A percentile compares a stretch with the other conserved stretches of the same genome.
phyloP scores from a whole-genome alignment of 1,284 basidiomycete genomes.

The Trichosporon sp. region DNA sequence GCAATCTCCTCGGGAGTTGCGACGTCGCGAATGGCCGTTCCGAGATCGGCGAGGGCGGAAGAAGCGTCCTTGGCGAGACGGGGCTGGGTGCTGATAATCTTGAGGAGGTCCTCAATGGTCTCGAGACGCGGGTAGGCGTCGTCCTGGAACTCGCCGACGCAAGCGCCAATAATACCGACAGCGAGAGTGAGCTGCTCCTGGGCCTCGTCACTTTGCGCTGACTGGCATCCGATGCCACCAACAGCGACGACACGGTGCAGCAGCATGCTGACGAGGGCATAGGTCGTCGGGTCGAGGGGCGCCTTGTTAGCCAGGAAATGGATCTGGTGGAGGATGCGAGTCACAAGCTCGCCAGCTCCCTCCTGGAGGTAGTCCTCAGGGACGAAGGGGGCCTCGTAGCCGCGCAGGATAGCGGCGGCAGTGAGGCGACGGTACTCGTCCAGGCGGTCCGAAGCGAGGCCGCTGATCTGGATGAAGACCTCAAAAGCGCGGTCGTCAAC shows the following conservation, averaged over 20 bases:
- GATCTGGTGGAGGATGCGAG: slow-evolving; percentile 82
- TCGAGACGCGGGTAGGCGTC: slow-evolving; percentile 65
- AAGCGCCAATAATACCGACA: slow-evolving; percentile 80
- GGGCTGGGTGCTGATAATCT: slow-evolving; percentile 71
- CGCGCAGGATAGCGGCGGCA: slow-evolving; percentile 73
- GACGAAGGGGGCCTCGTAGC: slow-evolving; percentile 61
- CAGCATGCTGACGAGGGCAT: slow-evolving; percentile 75
- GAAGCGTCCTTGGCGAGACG: slow-evolving; percentile 82
- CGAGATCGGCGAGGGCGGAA: slow-evolving; percentile 74
- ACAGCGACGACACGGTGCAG: slow-evolving; percentile 64
- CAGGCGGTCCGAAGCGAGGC: slow-evolving; percentile 60
- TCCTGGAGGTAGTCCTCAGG: slow-evolving; percentile 71
- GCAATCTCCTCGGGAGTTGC: slow-evolving; percentile 62
- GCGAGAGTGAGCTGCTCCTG: slow-evolving; percentile 83
- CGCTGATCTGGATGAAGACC: slow-evolving; percentile 58
- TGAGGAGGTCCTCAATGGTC: slow-evolving; percentile 68
- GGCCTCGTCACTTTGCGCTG: slow-evolving; percentile 62
- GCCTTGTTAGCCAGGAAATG: slow-evolving; percentile 75
- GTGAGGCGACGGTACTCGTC: slow-evolving; percentile 65
- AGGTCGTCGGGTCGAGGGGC: slow-evolving; percentile 79
- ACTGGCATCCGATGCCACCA: slow-evolving; percentile 62
- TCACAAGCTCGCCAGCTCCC: slow-evolving; percentile 59
- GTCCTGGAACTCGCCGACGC: slow-evolving; percentile 73
- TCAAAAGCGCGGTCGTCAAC: slow-evolving; percentile 63
- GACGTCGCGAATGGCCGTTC: slow-evolving; percentile 70